Evolutionary conservation across 1,139 yeast species (phyloP).

Genomic region (Yamadazyma atlantica): DNA sequence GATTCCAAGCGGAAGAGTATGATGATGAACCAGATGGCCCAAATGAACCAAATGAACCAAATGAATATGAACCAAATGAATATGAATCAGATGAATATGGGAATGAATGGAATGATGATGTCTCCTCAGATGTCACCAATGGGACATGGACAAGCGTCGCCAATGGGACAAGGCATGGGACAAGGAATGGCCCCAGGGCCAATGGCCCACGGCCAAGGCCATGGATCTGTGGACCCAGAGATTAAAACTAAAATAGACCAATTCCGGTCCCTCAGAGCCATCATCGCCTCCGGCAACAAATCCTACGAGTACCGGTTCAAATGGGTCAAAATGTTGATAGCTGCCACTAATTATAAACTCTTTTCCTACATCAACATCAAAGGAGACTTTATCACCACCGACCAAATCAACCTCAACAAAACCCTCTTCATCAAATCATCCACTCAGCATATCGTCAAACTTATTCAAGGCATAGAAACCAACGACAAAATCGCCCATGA

Average conservation of each 20-base stretch:
- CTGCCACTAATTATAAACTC: conserved; percentile 41
- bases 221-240: conserved; percentile 20
- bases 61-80: not conserved
- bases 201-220: not conserved
- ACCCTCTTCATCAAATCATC: conserved; percentile 41
- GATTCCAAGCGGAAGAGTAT: conserved; percentile 22
- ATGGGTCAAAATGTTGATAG: conserved; percentile 47
- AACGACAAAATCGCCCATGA: conserved; percentile 23
- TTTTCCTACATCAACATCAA: conserved; percentile 45
- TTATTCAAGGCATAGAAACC: conserved; percentile 34
- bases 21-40: conserved; percentile 10
- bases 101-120: not conserved
- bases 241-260: conserved; percentile 35
- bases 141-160: too few species aligned
- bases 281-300: conserved; percentile 47
- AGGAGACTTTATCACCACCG: conserved; percentile 40
- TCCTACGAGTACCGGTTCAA: conserved; percentile 41
- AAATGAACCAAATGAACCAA: conserved; percentile 4
- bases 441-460: conserved; percentile 38
- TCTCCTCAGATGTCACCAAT: too few species aligned
- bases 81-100: conserved; percentile 1
- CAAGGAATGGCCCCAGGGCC: conserved; percentile 1
- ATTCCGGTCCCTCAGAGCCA: conserved; percentile 33
- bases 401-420: conserved; percentile 33
- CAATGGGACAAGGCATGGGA: too few species aligned